Evolutionary conservation across 208 protist species (phyloP).

Genomic region (Trypanosoma conorhini): DNA sequence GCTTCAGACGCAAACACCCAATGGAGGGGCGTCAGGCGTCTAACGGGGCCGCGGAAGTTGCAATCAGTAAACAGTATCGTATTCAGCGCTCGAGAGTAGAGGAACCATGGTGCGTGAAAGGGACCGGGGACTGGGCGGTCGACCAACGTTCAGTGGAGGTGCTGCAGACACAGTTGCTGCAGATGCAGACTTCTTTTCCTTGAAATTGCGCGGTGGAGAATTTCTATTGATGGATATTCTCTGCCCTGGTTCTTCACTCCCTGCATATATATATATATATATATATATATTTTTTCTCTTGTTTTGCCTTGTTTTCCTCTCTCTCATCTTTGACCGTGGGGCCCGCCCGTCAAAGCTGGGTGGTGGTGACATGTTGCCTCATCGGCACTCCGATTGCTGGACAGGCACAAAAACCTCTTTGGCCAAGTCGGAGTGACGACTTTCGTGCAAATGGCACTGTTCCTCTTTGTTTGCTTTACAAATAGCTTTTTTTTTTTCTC

Average conservation of each 20-base stretch:
- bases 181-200: background rate
- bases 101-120: constrained; percentile 17
- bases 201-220: background rate
- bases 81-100: constrained; percentile 7
- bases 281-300: no score
- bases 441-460: no score
- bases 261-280: no score
- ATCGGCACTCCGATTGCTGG: background rate
- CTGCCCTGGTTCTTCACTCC: background rate
- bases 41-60: background rate
- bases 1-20: background rate
- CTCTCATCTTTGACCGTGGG: background rate
- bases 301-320: background rate
- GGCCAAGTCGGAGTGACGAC: background rate
- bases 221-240: background rate
- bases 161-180: constrained; percentile 2
- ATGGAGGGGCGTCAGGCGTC: background rate
- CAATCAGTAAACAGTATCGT: constrained; percentile 27
- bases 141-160: constrained; percentile 3
- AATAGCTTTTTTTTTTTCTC: background rate
- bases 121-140: constrained; percentile 18
- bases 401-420: background rate
- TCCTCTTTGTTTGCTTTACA: no score
- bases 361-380: no score
- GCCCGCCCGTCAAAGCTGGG: background rate